These are phyloP conservation scores for Crithidia brevicula DNA, from an alignment of 208 protist genomes.

Conservation along the genomic window DNA sequence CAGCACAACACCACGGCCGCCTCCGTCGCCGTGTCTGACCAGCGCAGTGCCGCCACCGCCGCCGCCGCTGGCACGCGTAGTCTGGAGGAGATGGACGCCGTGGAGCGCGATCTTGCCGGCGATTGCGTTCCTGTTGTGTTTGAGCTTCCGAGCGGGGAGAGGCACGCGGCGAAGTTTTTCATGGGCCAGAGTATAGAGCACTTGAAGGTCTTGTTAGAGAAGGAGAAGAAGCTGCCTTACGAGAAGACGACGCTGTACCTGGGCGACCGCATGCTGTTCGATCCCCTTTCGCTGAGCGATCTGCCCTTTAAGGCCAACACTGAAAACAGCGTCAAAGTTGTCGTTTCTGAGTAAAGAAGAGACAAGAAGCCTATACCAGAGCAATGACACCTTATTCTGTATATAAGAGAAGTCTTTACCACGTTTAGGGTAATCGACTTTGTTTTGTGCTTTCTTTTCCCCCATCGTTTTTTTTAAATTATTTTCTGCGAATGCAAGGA, in stretches of 20 bases:
- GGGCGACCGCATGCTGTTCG: slow-evolving; percentile 57
- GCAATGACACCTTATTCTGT: too few species aligned
- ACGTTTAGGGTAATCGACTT: too few species aligned
- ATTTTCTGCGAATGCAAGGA: too few species aligned
- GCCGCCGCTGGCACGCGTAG: slow-evolving; percentile 17
- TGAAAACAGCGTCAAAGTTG: slow-evolving; percentile 62
- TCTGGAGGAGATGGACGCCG: slow-evolving; percentile 47
- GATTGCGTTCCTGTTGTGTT: slow-evolving; percentile 52
- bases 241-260: slow-evolving; percentile 71
- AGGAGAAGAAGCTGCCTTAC: slow-evolving; percentile 66
- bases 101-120: slow-evolving; percentile 75
- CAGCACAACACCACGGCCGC: slow-evolving; percentile 1
- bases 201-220: slow-evolving; percentile 77
- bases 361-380: background rate
- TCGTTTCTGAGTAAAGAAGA: slow-evolving; percentile 27
- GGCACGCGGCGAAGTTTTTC: slow-evolving; percentile 45
- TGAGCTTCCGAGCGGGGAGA: slow-evolving; percentile 44
- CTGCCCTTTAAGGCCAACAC: slow-evolving; percentile 61
- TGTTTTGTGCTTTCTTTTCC: too few species aligned
- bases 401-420: too few species aligned
- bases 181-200: slow-evolving; percentile 85
- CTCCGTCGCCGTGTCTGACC: background rate
- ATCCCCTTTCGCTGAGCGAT: slow-evolving; percentile 86
- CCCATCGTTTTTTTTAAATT: too few species aligned
- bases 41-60: slow-evolving; percentile 11